Evolutionary conservation across 1,284 basidiomycete genomes (phyloP).

Genomic region (Cutaneotrichosporon sp.): DNA sequence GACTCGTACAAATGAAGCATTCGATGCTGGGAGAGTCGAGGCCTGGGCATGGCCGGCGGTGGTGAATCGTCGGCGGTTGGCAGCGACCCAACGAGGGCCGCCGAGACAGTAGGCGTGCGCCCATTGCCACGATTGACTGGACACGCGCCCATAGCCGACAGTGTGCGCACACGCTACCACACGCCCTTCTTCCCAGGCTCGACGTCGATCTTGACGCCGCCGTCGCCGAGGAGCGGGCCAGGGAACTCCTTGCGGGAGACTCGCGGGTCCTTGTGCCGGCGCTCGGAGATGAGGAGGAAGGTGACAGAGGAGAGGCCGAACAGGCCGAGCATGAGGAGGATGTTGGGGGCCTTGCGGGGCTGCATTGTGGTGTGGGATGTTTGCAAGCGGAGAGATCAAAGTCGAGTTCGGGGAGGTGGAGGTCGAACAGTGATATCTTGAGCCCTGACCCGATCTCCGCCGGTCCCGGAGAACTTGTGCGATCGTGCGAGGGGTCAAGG

Average conservation of each 20-base stretch:
- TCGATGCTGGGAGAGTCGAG: no score
- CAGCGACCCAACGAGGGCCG: no score
- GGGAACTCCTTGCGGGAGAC: slow-evolving; percentile 25
- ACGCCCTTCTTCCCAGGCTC: slow-evolving; percentile 11
- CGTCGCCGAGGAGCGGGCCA: slow-evolving; percentile 28
- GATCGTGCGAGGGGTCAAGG: background rate
- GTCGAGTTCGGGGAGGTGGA: background rate
- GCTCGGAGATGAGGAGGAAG: slow-evolving; percentile 40
- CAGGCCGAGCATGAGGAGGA: slow-evolving; percentile 42
- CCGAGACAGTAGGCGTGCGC: no score
- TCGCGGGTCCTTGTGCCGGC: slow-evolving; percentile 32
- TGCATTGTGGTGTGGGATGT: slow-evolving; percentile 13
- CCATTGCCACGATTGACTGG: no score
- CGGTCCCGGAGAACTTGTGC: background rate
- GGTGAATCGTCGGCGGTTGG: no score
- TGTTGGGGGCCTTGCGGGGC: slow-evolving; percentile 38
- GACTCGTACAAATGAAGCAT: background rate
- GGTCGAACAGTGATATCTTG: background rate
- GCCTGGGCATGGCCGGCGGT: no score
- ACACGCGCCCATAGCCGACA: no score
- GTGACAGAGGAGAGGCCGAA: slow-evolving; percentile 33
- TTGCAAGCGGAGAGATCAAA: background rate
- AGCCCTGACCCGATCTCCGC: background rate
- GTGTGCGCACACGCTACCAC: slow-evolving; percentile 6
- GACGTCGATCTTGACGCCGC: slow-evolving; percentile 12